A percentile compares a stretch with the other conserved stretches of the same genome.
Evolutionary conservation across 163 green algal genomes (phyloP).

Genomic region (Coccomyxa subellipsoidea): DNA sequence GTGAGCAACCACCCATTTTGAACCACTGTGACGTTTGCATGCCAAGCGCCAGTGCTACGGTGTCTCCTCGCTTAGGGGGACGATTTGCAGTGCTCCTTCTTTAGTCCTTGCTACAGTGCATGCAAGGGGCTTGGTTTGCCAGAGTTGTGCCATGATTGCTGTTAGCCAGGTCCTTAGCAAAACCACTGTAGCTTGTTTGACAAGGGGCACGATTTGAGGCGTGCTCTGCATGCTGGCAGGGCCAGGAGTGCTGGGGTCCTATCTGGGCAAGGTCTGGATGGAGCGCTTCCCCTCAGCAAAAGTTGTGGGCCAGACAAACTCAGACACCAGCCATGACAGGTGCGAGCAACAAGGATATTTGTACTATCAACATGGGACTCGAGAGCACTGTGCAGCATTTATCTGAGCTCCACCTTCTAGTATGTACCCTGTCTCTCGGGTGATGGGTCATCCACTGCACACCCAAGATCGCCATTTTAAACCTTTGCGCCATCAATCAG

Average conservation of each 20-base stretch:
- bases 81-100: too few species aligned
- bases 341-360: constrained; percentile 13
- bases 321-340: constrained; percentile 69
- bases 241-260: constrained; percentile 79
- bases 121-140: too few species aligned
- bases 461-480: too few species aligned
- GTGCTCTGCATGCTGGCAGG: constrained; percentile 52
- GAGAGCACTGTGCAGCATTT: not conserved
- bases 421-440: not conserved
- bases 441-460: too few species aligned
- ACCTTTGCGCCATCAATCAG: too few species aligned
- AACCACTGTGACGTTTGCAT: not conserved
- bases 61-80: too few species aligned
- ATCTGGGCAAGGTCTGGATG: constrained; percentile 74
- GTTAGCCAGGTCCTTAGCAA: too few species aligned
- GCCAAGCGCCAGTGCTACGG: not conserved
- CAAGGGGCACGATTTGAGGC: not conserved
- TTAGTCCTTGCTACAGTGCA: too few species aligned
- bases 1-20: not conserved
- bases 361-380: too few species aligned
- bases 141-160: too few species aligned
- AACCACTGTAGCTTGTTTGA: too few species aligned
- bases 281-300: constrained; percentile 44
- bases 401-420: not conserved
- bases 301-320: constrained; percentile 87